Evolutionary conservation across 257 asterid species (phyloP), one percentile per base, ranked within the genome.

Genomic region (Galeopsis tetrahit): DNA sequence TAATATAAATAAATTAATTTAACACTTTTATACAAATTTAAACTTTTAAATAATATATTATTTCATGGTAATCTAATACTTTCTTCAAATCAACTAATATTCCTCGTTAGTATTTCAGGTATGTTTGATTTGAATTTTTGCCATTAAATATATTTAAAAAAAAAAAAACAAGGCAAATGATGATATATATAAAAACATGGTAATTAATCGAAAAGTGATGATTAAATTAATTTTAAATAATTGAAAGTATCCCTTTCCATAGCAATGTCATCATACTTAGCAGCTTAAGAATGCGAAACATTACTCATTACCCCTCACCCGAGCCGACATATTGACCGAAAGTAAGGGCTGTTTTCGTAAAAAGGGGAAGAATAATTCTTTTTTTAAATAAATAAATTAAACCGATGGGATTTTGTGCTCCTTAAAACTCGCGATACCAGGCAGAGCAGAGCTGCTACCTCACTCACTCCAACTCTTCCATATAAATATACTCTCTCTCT

Each of bases 301-400:
- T 68, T 69, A 56, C 56, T 78, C 69, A 75, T 65, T 78, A 21
- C 64, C 14, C 68, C 67, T 66, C 15, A 4, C 60, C 82, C 77
- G 78, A 78, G 82, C 68, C 42, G 42, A 72, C 71, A 73, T 46
- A 68, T 10, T 28, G 58, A 76, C 91, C 89, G 88, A 85, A 88
- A 86, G 87, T 76, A 86, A 64, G 88, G 94, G 72, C 28, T 42
- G 63, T 42, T 79, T 58, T 6, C 64, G 94, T 82, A 71, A 72
- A 9, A 9, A 2, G 58, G 10, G 4, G 2, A n/a, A 34, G 7
- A 15, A 34, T 57, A 28, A 53, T 64, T 3, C 3, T 55, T 4
- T 1, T 11, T 15, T 17, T 40, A 11, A 28, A 52, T 36, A 13
- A 42, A 46, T 61, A 8, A 5, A 44, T 71, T 11, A 14, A 21